Base-by-base conservation (phyloP, 2,329 filamentous ascomycete genomes). In the Bipolaris cookei region DNA sequence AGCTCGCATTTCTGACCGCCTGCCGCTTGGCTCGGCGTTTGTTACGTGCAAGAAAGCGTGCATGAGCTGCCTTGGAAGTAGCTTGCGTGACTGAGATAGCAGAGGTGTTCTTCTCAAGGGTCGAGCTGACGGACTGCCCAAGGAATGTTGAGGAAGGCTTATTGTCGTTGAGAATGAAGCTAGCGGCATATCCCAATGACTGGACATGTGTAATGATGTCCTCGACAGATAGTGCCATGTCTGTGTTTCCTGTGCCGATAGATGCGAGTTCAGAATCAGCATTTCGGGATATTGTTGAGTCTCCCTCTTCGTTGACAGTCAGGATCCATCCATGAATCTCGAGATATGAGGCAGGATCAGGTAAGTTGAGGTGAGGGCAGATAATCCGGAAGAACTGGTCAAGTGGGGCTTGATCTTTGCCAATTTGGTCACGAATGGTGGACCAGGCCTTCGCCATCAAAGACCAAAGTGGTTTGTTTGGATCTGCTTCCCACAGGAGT, bases 391-490 rank as follows among this genome's bases (percentile, higher is more conserved):
- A 75, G 70, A 84, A 85, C 8, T 75, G 68, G 45, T 81, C 76
- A 35, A 86, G 74, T 42, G 80, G 75, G 21, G 82, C 78, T 30
- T 78, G 74, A 20, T 75, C 70, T 60, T 80, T 80, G 64, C 82
- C 81, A 50, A 81, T 68, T 42, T 80, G 74, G 63, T 85, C 83
- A 45, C 83, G 80, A 45, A 84, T 76, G 58, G 79, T 77, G 30
- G 83, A 85, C 76, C 84, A 86, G 16, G 83, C 81, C 66, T 83
- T 84, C 45, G 82, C 81, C 55, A 85, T 70, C 57, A 86, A 73
- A 45, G 77, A 77, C 82, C 83, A 85, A 62, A 83, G 79, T 57
- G 78, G 76, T 64, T 82, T 79, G 74, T 80, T 80, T 44, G 75
- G 76, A 61, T 86, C 83, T 34, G 75, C 71, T 46, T 77, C 70